Conservation (phyloP, 495 filamentous ascomycete genomes). For the Terfezia boudieri region DNA sequence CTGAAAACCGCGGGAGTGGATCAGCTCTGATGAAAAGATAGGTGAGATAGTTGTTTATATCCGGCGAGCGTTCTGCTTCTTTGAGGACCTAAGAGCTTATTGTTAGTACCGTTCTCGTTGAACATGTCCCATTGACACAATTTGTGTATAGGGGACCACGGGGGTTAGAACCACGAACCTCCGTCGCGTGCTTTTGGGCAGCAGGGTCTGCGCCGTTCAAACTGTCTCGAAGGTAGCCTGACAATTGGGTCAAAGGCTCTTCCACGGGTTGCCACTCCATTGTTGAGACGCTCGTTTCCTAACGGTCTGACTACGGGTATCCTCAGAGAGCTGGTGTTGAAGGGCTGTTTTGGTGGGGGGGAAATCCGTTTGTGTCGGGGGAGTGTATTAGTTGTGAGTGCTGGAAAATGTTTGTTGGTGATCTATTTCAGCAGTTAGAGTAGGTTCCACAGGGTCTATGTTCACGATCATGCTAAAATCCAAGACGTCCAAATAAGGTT, state of each 20-base stretch:
- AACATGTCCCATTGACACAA: neutral
- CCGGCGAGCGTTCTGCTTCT: conserved; percentile 71
- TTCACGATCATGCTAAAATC: neutral
- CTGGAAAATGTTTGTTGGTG: too few species aligned
- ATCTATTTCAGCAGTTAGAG: too few species aligned
- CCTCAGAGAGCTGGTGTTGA: too few species aligned
- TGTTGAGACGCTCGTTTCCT: too few species aligned
- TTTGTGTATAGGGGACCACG: neutral
- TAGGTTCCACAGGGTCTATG: too few species aligned
- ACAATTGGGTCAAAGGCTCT: conserved; percentile 68
- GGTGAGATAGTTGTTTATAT: conserved; percentile 91
- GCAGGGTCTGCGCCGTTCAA: conserved; percentile 56
- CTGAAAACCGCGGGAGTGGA: conserved; percentile 33
- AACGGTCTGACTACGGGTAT: too few species aligned
- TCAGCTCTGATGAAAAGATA: conserved; percentile 62
- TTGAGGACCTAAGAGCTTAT: conserved; percentile 53
- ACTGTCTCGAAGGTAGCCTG: conserved; percentile 74
- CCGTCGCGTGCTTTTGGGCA: conserved; percentile 60
- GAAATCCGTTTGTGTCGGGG: too few species aligned
- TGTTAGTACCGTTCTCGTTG: neutral
- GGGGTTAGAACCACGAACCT: conserved; percentile 29
- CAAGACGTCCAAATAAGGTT: neutral
- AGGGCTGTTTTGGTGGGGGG: too few species aligned
- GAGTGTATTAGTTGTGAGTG: too few species aligned
- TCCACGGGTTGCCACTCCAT: conserved; percentile 91